phyloP scores from a whole-genome alignment of 192 early-diverging fungal genomes.

The Linnemannia elongata region DNA sequence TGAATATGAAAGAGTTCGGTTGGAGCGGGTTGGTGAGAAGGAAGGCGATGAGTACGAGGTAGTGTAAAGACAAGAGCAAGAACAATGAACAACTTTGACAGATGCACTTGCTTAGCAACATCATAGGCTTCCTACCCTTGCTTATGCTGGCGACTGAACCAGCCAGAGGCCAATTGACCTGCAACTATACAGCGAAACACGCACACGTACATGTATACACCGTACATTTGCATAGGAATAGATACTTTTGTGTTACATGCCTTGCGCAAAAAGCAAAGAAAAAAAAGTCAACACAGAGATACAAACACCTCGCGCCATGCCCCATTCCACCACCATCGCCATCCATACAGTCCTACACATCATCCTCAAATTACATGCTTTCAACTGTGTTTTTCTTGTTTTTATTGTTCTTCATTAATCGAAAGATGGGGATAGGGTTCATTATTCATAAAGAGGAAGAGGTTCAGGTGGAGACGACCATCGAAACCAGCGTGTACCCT shows the following conservation, averaged over 20 bases:
- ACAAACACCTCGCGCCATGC: background rate
- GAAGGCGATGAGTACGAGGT: no score
- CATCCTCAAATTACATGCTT: background rate
- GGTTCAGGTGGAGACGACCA: background rate
- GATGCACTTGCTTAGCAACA: no score
- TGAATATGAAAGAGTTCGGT: background rate
- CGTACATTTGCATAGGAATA: no score
- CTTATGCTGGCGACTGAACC: background rate
- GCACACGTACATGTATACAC: no score
- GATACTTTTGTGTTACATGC: no score
- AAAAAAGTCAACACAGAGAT: background rate
- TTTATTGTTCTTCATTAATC: background rate
- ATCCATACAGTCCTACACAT: background rate
- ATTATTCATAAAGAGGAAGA: background rate
- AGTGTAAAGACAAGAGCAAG: background rate
- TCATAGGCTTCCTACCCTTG: no score
- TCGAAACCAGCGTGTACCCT: background rate
- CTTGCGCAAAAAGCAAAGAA: background rate
- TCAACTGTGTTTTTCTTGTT: background rate
- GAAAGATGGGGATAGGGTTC: background rate
- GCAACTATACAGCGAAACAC: no score
- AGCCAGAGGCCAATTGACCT: background rate
- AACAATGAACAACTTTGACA: background rate
- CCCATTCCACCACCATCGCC: background rate
- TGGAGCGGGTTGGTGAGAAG: background rate